Evolutionary conservation across 2,329 filamentous ascomycete genomes (phyloP).

Genomic region (Colletotrichum gloeosporioides): DNA sequence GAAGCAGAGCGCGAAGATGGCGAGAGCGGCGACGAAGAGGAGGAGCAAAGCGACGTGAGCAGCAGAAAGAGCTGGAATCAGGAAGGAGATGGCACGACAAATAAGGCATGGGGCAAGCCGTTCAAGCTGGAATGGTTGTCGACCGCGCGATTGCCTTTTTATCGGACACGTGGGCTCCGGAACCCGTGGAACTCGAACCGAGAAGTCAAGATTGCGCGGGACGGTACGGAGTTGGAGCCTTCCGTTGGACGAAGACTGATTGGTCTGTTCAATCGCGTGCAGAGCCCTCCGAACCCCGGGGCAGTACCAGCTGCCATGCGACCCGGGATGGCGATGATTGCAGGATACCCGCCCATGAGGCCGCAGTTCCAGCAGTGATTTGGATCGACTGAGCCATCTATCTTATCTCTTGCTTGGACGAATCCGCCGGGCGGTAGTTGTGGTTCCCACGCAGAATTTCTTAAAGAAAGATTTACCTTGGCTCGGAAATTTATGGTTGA

Average conservation of each 20-base stretch:
- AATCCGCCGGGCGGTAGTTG: neutral
- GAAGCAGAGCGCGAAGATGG: slow-evolving; percentile 73
- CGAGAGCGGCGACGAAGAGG: slow-evolving; percentile 50
- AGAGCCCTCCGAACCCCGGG: slow-evolving; percentile 38
- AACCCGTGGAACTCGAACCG: slow-evolving; percentile 96
- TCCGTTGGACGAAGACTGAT: slow-evolving; percentile 78
- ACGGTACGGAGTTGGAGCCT: slow-evolving; percentile 92
- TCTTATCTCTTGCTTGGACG: neutral
- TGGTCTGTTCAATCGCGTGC: slow-evolving; percentile 74
- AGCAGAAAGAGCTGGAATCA: slow-evolving; percentile 39
- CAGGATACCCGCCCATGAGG: slow-evolving; percentile 42
- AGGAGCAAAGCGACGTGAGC: slow-evolving; percentile 35
- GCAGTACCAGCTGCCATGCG: slow-evolving; percentile 31
- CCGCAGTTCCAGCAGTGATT: slow-evolving; percentile 36
- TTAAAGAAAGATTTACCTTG: neutral
- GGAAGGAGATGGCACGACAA: slow-evolving; percentile 52
- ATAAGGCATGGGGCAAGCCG: slow-evolving; percentile 82
- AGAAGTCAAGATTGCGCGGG: slow-evolving; percentile 94
- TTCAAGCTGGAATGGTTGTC: slow-evolving; percentile 93
- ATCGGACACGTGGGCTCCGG: slow-evolving; percentile 82
- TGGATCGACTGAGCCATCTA: neutral
- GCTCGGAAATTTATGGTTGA: neutral
- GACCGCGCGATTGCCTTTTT: slow-evolving; percentile 83
- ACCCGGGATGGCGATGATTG: slow-evolving; percentile 37
- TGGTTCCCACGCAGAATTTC: neutral